Evolutionary conservation across 140 eudicot genomes (phyloP).

Genomic region (Cichorium intybus): DNA sequence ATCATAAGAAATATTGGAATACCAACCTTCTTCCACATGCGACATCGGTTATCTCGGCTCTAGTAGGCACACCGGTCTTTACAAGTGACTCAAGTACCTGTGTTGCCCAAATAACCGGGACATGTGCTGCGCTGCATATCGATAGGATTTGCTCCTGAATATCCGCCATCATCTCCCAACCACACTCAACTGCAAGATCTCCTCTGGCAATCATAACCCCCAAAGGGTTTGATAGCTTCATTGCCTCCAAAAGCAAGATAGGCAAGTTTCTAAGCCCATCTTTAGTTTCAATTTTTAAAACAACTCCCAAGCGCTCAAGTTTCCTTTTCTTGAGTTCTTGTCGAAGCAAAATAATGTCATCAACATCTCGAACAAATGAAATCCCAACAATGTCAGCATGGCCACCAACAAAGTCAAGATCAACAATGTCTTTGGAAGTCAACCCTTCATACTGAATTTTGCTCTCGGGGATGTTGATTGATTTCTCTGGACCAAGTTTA

Average conservation of each 20-base stretch:
- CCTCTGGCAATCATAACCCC: conserved; percentile 93
- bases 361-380: conserved; percentile 58
- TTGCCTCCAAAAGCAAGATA: conserved; percentile 60
- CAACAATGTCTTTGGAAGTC: conserved; percentile 74
- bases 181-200: conserved; percentile 90
- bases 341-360: conserved; percentile 49
- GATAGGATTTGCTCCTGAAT: conserved; percentile 68
- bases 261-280: conserved; percentile 58
- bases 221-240: conserved; percentile 67
- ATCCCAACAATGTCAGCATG: conserved; percentile 84
- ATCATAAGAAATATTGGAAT: background rate
- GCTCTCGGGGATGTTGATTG: conserved; percentile 80
- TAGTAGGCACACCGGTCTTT: conserved; percentile 73
- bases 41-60: conserved; percentile 81
- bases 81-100: conserved; percentile 75
- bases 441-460: conserved; percentile 64
- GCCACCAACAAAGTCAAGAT: conserved; percentile 69
- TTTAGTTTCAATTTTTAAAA: conserved; percentile 70
- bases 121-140: conserved; percentile 67
- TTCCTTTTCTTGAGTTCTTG: conserved; percentile 56
- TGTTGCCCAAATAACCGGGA: conserved; percentile 79
- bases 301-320: conserved; percentile 44
- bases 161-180: conserved; percentile 75
- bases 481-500: conserved; percentile 73
- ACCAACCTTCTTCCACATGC: conserved; percentile 70